phyloP scores from a whole-genome alignment of 1,139 yeast genomes.

The Debaryomycetaceae sp. region DNA sequence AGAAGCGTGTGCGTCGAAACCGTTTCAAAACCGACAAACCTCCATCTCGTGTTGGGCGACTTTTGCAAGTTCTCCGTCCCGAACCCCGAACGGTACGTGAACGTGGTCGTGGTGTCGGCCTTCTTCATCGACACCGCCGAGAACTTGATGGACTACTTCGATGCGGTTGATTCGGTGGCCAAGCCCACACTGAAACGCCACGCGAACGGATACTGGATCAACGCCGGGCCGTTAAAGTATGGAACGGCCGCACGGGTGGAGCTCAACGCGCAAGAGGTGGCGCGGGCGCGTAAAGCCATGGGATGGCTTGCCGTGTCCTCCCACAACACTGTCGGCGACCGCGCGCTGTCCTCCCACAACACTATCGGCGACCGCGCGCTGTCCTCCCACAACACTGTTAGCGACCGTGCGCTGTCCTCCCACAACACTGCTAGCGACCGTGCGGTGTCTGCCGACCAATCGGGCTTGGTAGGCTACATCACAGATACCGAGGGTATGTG shows the following conservation, averaged over 20 bases:
- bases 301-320: slow-evolving; percentile 55
- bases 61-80: slow-evolving; percentile 43
- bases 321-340: slow-evolving; percentile 26
- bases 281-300: slow-evolving; percentile 33
- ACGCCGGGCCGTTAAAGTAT: slow-evolving; percentile 78
- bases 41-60: slow-evolving; percentile 50
- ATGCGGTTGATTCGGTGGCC: slow-evolving; percentile 52
- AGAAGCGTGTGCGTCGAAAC: slow-evolving; percentile 31
- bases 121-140: slow-evolving; percentile 86
- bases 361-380: too few species aligned
- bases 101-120: slow-evolving; percentile 54
- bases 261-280: slow-evolving; percentile 54
- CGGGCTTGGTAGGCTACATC: slow-evolving; percentile 35
- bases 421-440: slow-evolving; percentile 1
- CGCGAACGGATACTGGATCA: slow-evolving; percentile 55
- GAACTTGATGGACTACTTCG: slow-evolving; percentile 61
- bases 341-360: too few species aligned
- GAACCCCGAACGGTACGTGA: slow-evolving; percentile 26
- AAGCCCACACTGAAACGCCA: slow-evolving; percentile 27
- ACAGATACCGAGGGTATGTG: slow-evolving; percentile 59
- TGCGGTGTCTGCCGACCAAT: slow-evolving; percentile 2
- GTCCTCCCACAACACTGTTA: too few species aligned
- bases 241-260: slow-evolving; percentile 82
- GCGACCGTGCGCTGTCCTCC: too few species aligned
- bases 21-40: slow-evolving; percentile 31